These are phyloP conservation scores for Cyanidioschyzon merolae DNA, from an alignment of 23 red algal species.

Conservation along the genomic window DNA sequence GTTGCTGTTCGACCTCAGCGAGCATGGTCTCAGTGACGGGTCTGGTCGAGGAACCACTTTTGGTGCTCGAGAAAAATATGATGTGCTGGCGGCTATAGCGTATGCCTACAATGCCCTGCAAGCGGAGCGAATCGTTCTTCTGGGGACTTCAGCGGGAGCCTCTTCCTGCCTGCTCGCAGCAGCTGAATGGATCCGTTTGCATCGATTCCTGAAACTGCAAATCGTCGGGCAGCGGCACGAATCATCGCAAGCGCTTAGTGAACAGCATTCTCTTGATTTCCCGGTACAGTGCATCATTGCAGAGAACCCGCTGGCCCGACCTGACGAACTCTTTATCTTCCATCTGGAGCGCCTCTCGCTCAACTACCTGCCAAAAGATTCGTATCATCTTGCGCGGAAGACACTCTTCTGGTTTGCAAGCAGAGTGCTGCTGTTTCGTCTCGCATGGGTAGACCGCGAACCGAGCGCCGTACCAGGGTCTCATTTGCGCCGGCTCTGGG, in stretches of 20 bases:
- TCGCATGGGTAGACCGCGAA: not conserved
- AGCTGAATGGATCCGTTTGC: conserved; percentile 17
- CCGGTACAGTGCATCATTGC: conserved; percentile 47
- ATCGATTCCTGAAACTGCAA: not conserved
- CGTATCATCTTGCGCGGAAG: conserved; percentile 41
- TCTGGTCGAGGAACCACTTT: conserved; percentile 43
- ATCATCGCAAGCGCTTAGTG: no score
- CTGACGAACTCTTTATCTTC: conserved; percentile 50
- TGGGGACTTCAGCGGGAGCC: conserved; percentile 91
- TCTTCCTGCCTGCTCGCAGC: conserved; percentile 56
- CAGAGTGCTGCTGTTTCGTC: conserved; percentile 54
- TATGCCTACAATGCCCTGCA: conserved; percentile 19
- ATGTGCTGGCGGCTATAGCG: conserved; percentile 53
- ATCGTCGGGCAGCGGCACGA: not conserved
- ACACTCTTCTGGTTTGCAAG: conserved; percentile 53
- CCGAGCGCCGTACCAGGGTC: not conserved
- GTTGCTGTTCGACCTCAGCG: conserved; percentile 68
- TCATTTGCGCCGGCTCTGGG: not conserved
- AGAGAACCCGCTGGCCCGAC: conserved; percentile 75
- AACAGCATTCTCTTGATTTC: not conserved
- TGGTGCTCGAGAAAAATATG: conserved; percentile 70
- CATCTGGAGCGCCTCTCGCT: conserved; percentile 44
- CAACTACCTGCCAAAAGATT: conserved; percentile 67
- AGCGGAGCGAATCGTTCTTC: conserved; percentile 32
- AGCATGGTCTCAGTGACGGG: conserved; percentile 70